Conservation (phyloP, 2,329 filamentous ascomycete genomes). For the Chaetomium sp. region DNA sequence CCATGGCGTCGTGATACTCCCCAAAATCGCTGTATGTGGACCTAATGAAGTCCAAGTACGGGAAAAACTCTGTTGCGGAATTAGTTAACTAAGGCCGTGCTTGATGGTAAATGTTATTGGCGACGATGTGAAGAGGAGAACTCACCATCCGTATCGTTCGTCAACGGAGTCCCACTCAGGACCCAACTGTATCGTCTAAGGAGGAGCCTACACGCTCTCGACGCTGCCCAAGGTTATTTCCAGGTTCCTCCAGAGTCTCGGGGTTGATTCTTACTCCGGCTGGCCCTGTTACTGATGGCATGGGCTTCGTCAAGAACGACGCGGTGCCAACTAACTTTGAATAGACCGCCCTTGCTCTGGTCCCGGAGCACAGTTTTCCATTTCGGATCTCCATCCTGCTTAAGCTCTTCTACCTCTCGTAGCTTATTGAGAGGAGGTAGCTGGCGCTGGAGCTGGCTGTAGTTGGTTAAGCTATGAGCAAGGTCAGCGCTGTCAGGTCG, state of each 20-base stretch:
- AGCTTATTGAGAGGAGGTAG: background rate
- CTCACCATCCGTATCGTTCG: constrained; percentile 22
- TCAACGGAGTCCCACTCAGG: constrained; percentile 28
- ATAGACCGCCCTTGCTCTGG: constrained; percentile 1
- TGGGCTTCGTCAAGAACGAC: constrained; percentile 30
- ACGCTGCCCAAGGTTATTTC: constrained; percentile 8
- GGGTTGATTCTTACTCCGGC: constrained; percentile 10
- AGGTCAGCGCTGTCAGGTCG: background rate
- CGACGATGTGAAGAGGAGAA: background rate
- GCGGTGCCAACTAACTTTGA: constrained; percentile 22
- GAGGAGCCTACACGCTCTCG: constrained; percentile 24
- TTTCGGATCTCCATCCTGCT: background rate
- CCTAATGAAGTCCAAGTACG: constrained; percentile 20
- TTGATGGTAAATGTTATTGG: background rate
- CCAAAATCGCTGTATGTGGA: constrained; percentile 9
- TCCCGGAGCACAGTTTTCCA: constrained; percentile 1
- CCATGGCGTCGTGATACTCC: constrained; percentile 3
- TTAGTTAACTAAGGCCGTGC: background rate
- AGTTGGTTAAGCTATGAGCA: constrained; percentile 21
- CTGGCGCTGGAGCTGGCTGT: constrained; percentile 20
- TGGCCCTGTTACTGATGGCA: constrained; percentile 23
- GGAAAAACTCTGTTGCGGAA: constrained; percentile 15
- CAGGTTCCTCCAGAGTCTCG: no score
- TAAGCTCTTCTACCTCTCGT: constrained; percentile 10
- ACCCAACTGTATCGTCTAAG: constrained; percentile 22